Evolutionary conservation across 2,329 filamentous ascomycete species (phyloP), one percentile per base, ranked within the genome.

Genomic region (Botrytis porri): DNA sequence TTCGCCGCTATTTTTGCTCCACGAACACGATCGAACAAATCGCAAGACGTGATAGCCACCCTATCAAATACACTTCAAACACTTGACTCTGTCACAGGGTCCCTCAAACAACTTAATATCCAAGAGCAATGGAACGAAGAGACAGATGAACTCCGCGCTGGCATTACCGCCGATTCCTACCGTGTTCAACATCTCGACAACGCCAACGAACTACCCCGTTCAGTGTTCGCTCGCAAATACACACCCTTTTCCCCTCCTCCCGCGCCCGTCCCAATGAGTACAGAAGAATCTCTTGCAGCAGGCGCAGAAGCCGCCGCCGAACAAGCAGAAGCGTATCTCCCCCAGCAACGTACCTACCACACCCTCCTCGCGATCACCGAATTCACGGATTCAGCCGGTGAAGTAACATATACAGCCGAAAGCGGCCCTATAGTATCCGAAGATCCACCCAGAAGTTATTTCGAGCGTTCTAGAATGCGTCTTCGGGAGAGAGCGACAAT

Each of bases 171-270:
- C 74, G 82, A 83, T 76, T 84, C 87, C n/a, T 82, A 83, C 37
- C 81, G 69, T 29, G 83, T 87, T 75, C 86, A 86, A 75, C 86
- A 86, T 78, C 85, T 87, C 75, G 88, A 87, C 73, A 65, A 73
- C 54, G 74, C 77, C 37, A 84, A 87, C 64, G 88, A 87, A 79
- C 82, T 93, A 75, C 88, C 89, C 77, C 84, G 92, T 74, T 90
- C 92, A 78, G 86, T 92, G 72, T 89, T 93, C 81, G 35, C 60
- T 41, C 90, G 88, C 77, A 88, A 89, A 75, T 93, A 95, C 79
- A 84, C 90, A 64, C 95, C 95, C 10, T 98, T 97, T 84, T 88
- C 90, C 72, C 92, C 93, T 35, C 96, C 95, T n/a, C 93, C 95
- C 32, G 84, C 91, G 61, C 96, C 95, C 0, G 84, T 89, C 74